Evolutionary conservation across 1,284 basidiomycete genomes (phyloP).

Genomic region (Psilocybe mexicana): DNA sequence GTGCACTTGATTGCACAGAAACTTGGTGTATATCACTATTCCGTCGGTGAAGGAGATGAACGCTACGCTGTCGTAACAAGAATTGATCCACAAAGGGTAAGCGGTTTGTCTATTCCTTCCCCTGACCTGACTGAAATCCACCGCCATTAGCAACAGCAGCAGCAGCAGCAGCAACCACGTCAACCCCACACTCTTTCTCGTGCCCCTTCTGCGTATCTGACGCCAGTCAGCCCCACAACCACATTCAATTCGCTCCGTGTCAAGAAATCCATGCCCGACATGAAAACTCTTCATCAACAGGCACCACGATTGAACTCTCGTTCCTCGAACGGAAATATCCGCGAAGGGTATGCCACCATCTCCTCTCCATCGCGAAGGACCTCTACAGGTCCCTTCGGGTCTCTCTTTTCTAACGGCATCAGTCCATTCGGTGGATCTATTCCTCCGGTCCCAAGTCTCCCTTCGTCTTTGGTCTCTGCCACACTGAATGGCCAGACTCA

Average conservation of each 20-base stretch:
- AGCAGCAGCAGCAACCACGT: conserved; percentile 34
- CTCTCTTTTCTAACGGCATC: conserved; percentile 57
- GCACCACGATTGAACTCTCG: conserved; percentile 80
- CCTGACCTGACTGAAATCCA: conserved; percentile 15
- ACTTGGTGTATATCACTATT: conserved; percentile 92
- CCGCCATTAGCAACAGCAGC: conserved; percentile 32
- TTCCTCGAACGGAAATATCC: conserved; percentile 88
- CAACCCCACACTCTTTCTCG: conserved; percentile 67
- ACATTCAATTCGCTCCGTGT: conserved; percentile 62
- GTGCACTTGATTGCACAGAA: conserved; percentile 97
- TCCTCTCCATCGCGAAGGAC: conserved; percentile 77
- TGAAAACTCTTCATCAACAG: conserved; percentile 81
- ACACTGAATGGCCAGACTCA: conserved; percentile 46
- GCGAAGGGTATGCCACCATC: conserved; percentile 88
- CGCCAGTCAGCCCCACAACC: conserved; percentile 50
- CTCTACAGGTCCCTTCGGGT: conserved; percentile 61
- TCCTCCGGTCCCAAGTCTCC: conserved; percentile 78
- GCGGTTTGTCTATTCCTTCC: conserved; percentile 28
- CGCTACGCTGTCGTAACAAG: conserved; percentile 92
- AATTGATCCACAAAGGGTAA: conserved; percentile 75
- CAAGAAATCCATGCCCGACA: conserved; percentile 97
- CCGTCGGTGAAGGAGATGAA: conserved; percentile 90
- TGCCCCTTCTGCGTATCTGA: conserved; percentile 71
- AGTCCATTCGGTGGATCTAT: conserved; percentile 47
- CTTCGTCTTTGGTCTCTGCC: conserved; percentile 50